Evolutionary conservation across 2,329 filamentous ascomycete genomes (phyloP), one percentile per base, ranked within the genome.

Genomic region (Emergomyces pasteurianus): DNA sequence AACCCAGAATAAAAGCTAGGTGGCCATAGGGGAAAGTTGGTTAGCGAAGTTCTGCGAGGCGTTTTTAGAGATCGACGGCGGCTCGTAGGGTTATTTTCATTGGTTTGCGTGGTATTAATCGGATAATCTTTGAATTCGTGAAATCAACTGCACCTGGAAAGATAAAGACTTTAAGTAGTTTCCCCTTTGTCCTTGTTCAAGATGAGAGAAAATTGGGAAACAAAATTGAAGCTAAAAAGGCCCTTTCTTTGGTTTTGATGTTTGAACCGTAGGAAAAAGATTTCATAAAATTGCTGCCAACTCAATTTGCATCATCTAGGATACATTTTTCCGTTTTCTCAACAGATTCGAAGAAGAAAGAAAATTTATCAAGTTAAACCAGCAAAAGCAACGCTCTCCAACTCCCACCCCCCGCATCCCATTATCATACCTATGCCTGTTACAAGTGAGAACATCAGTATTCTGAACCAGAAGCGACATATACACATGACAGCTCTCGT

Each of bases 281-380:
- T 21, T 71, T 68, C 67, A 69, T 70, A 64, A 54, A 54, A 70
- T 70, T 70, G 60, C 62, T 62, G 62, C 56, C 52, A 72, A 71
- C 52, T 54, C 52, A 16, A 54, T 54, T 52, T 72, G 70, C 72
- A 74, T 73, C 69, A 65, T 69, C 69, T 74, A 74, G 73, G 72
- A 73, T 74, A 74, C 72, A 74, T 66, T 23, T 54, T 54, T 54
- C n/a, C 46, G 68, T 71, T 71, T 70, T 69, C 56, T 47, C 28
- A 59, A 58, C 54, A 18, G 54, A 61, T 40, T 36, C 54, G 40
- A 54, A 34, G 40, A n/a, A 40, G 36, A 18, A 54, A 54, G 21
- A 38, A 54, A 31, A 31, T 31, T 31, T 36, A 54, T 54, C 47
- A 54, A 46, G 40, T 34, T 50, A 21, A 52, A 61, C 26, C 21